These are phyloP conservation scores for Salix koriyanagi DNA, from an alignment of 345 rosid species.

Conservation along the genomic window DNA sequence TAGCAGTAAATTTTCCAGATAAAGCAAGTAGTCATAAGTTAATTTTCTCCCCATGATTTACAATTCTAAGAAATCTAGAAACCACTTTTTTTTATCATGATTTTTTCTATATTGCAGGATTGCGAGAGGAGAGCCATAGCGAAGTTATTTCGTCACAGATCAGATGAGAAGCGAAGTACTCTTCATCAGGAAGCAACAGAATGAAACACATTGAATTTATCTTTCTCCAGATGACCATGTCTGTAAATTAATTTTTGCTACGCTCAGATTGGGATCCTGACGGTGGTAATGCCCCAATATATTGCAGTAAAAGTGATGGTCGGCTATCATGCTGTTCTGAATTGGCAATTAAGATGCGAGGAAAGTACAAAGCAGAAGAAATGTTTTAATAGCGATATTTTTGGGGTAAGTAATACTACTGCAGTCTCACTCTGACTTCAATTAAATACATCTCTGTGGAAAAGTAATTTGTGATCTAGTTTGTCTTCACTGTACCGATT, in stretches of 20 bases:
- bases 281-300: neutral
- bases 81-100: neutral
- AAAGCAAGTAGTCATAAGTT: neutral
- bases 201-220: constrained; percentile 11
- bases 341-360: neutral
- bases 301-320: neutral
- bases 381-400: neutral
- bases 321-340: neutral
- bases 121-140: constrained; percentile 90
- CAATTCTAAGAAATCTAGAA: neutral
- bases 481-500: constrained; percentile 2
- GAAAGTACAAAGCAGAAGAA: neutral
- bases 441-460: neutral
- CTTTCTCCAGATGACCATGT: neutral
- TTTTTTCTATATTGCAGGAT: constrained; percentile 48
- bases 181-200: constrained; percentile 31
- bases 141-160: constrained; percentile 77
- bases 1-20: neutral
- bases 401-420: neutral
- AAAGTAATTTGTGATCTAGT: neutral
- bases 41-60: neutral
- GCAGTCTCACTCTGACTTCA: neutral
- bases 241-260: constrained; percentile 20
- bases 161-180: constrained; percentile 58
- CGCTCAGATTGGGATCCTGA: neutral